Base-by-base conservation (phyloP, 805 yeast genomes). In the Starmerella powellii region DNA sequence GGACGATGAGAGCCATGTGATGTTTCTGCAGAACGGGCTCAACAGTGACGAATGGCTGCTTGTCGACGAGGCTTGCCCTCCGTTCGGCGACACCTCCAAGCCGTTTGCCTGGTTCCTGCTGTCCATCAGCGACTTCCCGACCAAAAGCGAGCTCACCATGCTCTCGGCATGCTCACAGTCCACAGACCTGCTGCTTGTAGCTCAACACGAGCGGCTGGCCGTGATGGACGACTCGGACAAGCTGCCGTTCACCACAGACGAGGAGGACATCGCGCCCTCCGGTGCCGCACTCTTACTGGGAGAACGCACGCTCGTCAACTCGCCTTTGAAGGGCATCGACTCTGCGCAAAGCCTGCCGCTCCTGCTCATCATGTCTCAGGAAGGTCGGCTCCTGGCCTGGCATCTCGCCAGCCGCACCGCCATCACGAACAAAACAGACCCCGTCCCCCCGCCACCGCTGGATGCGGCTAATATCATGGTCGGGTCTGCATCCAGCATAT, bases 381-480 rank as follows among this genome's bases (percentile, higher is more conserved):
- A 42, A 31, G 57, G 58, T 3, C 18, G 41, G 3, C 8, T 54
- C 3, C 32, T 49, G 1, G 56, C 48, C 13, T 52, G 55, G 55
- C 16, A 37, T 18, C 29, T 54, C 8, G 50, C 18, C 15, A 41
- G 33, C 32, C 29, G 21, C 12, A 8, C 21, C 4, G 40, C 40
- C 3, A 29, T 29, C 13, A 8, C 12, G 16, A 16, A 8, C 3
- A 17, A 29, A 8, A 27, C 20, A n/a, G 8, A 10, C n/a, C 19
- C n/a, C 13, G 6, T 23, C 16, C 35, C 38, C n/a, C 10, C 30
- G 18, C 5, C 12, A 15, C n/a, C n/a, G 17, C 16, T 26, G 35
- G 26, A 35, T 4, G 24, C 15, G 30, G 21, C 44, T 8, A 20
- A 29, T 21, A 16, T 38, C 19, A 6, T 6, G 16, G 19, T 5